These are phyloP conservation scores for Talaromyces ruber DNA, from an alignment of 495 filamentous ascomycete genomes.

Conservation along the genomic window DNA sequence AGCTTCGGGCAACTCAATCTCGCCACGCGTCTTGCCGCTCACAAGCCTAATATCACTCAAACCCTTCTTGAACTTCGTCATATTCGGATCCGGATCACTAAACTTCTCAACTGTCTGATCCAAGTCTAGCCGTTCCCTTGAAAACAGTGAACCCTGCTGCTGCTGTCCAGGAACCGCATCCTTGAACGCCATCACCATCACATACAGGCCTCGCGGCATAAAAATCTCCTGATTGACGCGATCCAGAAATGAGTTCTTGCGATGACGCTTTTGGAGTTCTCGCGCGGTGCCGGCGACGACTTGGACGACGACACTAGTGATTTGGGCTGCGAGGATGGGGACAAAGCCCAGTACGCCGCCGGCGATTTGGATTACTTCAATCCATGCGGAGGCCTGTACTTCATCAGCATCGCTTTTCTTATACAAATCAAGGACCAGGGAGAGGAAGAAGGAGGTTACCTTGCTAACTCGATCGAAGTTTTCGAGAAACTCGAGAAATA, in stretches of 20 bases:
- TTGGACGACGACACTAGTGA: slow-evolving; percentile 31
- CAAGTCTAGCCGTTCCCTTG: background rate
- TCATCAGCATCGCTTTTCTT: background rate
- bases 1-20: slow-evolving; percentile 37
- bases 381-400: background rate
- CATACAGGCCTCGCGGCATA: slow-evolving; percentile 48
- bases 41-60: slow-evolving; percentile 29
- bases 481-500: slow-evolving; percentile 48
- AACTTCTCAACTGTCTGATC: slow-evolving; percentile 13
- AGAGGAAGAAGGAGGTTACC: background rate
- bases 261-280: slow-evolving; percentile 13
- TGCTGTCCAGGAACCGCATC: background rate
- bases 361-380: slow-evolving; percentile 37
- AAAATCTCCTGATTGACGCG: slow-evolving; percentile 51
- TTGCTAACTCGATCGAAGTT: slow-evolving; percentile 17
- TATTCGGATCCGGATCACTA: background rate
- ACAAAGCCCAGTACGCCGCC: slow-evolving; percentile 26
- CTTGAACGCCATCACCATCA: slow-evolving; percentile 51
- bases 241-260: slow-evolving; percentile 47
- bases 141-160: background rate
- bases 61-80: slow-evolving; percentile 9
- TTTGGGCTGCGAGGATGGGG: slow-evolving; percentile 32
- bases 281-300: slow-evolving; percentile 14
- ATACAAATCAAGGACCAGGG: background rate
- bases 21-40: slow-evolving; percentile 36